Percentiles rank a stretch among this genome's conserved stretches.
phyloP scores from a whole-genome alignment of 192 early-diverging fungal genomes.

The Mortierella antarctica region DNA sequence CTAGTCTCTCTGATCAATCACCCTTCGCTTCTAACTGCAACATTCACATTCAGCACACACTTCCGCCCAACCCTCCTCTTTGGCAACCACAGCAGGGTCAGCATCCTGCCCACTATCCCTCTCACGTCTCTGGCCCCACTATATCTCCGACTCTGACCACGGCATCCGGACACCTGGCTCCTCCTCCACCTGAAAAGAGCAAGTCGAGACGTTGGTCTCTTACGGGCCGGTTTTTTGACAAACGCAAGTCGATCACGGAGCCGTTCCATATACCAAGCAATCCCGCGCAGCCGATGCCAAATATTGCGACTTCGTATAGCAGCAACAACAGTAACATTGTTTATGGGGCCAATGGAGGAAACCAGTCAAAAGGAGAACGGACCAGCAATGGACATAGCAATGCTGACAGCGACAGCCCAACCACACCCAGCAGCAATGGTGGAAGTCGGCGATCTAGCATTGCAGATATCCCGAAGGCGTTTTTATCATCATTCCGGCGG shows the following conservation, averaged over 20 bases:
- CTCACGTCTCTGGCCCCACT: no score
- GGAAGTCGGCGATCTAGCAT: conserved; percentile 27
- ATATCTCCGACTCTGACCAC: no score
- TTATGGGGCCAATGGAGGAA: background rate
- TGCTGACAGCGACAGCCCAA: background rate
- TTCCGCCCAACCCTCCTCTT: no score
- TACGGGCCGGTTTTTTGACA: conserved; percentile 25
- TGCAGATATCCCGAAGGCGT: conserved; percentile 18
- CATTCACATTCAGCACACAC: no score
- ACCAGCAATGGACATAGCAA: background rate
- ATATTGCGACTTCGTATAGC: background rate
- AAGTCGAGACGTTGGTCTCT: conserved; percentile 21
- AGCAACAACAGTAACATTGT: background rate
- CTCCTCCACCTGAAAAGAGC: background rate
- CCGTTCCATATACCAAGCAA: conserved; percentile 7
- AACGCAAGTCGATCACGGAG: conserved; percentile 13
- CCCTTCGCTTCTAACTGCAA: no score
- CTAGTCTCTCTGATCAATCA: no score
- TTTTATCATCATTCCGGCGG: conserved; percentile 31
- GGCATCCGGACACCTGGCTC: conserved; percentile 7
- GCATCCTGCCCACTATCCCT: no score
- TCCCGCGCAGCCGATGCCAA: background rate
- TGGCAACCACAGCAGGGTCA: no score
- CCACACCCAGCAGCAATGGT: conserved; percentile 1
- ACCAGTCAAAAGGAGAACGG: background rate